A percentile compares a stretch with the other conserved stretches of the same genome.
phyloP scores from a whole-genome alignment of 164 flowering plant species.

The Pachysandra terminalis region DNA sequence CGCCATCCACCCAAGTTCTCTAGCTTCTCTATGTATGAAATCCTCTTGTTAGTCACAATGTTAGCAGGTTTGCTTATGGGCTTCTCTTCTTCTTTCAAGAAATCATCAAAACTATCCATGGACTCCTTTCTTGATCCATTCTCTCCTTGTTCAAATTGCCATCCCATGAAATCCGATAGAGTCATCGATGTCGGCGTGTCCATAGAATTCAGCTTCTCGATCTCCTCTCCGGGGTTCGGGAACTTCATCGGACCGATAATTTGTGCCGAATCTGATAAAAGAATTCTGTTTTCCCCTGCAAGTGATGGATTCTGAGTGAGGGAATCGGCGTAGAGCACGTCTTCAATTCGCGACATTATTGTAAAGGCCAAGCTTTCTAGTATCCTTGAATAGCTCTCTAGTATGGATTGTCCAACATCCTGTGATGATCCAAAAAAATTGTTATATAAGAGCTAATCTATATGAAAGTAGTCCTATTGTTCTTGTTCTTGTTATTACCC shows the following conservation, averaged over 20 bases:
- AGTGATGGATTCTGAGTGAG: slow-evolving; percentile 36
- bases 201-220: slow-evolving; percentile 26
- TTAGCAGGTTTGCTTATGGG: slow-evolving; percentile 25
- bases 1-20: slow-evolving; percentile 65
- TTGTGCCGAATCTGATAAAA: slow-evolving; percentile 19
- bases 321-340: slow-evolving; percentile 62
- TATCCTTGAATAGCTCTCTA: slow-evolving; percentile 90
- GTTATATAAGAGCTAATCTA: background rate
- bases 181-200: slow-evolving; percentile 61
- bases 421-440: slow-evolving; percentile 24
- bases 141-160: slow-evolving; percentile 43
- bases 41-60: slow-evolving; percentile 37
- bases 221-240: slow-evolving; percentile 31
- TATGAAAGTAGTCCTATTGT: no score
- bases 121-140: slow-evolving; percentile 18
- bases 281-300: slow-evolving; percentile 15
- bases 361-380: slow-evolving; percentile 82
- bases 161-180: slow-evolving; percentile 86
- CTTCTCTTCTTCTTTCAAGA: slow-evolving; percentile 24
- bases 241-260: slow-evolving; percentile 11
- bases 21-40: slow-evolving; percentile 63
- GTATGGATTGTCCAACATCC: slow-evolving; percentile 85
- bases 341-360: slow-evolving; percentile 74
- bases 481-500: no score
- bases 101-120: slow-evolving; percentile 17